A percentile compares a stretch with the other conserved stretches of the same genome.
Conservation (phyloP, 768 basidiomycete species). For the Mycena chlorophos region DNA sequence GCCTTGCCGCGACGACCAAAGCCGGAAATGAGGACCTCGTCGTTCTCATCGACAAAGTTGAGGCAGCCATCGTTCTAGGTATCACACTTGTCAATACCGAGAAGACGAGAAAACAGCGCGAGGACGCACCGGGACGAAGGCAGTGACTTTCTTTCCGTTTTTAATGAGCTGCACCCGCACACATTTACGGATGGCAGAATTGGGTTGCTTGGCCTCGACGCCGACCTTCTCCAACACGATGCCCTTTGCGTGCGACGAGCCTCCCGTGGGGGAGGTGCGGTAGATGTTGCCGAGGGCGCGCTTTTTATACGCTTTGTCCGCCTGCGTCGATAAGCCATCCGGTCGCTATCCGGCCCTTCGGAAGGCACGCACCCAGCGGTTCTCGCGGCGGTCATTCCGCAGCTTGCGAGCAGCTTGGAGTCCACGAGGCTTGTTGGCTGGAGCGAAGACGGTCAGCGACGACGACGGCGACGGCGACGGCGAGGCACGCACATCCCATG, state of each 20-base stretch:
- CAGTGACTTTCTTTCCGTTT: slow-evolving; percentile 99
- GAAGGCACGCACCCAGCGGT: slow-evolving; percentile 83
- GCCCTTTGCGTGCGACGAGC: slow-evolving; percentile 99
- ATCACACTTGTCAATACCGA: neutral
- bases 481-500: slow-evolving; percentile 74
- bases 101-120: slow-evolving; percentile 6
- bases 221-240: slow-evolving; percentile 99
- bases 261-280: slow-evolving; percentile 99
- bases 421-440: slow-evolving; percentile 99
- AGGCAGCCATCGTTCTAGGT: slow-evolving; percentile 91
- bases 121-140: slow-evolving; percentile 90
- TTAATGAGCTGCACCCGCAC: slow-evolving; percentile 99
- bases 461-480: slow-evolving; percentile 15
- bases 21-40: slow-evolving; percentile 99
- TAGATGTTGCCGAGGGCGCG: slow-evolving; percentile 98
- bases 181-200: slow-evolving; percentile 99
- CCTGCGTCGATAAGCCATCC: slow-evolving; percentile 47
- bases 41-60: slow-evolving; percentile 99
- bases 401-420: slow-evolving; percentile 99
- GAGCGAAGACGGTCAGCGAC: slow-evolving; percentile 12
- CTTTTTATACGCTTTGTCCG: slow-evolving; percentile 99
- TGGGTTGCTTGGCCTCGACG: slow-evolving; percentile 99
- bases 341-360: neutral
- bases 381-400: slow-evolving; percentile 87
- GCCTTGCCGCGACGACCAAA: slow-evolving; percentile 99